These are phyloP conservation scores for Phyllosticta citriasiana DNA, from an alignment of 2,329 filamentous ascomycete species.

Conservation along the genomic window DNA sequence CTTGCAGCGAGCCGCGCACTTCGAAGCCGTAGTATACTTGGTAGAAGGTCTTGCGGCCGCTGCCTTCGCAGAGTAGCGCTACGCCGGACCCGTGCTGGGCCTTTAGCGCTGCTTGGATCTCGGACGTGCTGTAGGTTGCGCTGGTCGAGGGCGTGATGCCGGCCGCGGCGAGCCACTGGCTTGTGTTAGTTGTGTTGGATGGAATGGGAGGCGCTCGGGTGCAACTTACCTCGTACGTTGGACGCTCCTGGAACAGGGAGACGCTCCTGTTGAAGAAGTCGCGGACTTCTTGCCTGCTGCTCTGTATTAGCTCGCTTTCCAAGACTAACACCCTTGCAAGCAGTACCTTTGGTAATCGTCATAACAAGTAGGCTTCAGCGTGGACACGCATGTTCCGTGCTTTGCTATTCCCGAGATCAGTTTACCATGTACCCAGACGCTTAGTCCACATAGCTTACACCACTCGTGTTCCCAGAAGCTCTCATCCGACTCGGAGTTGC, in stretches of 20 bases:
- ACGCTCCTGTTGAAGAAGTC: slow-evolving; percentile 61
- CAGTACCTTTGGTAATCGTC: slow-evolving; percentile 36
- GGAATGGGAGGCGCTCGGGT: not conserved
- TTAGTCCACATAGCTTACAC: slow-evolving; percentile 22
- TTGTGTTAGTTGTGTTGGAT: slow-evolving; percentile 2
- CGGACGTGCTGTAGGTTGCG: slow-evolving; percentile 48
- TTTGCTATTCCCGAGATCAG: slow-evolving; percentile 29
- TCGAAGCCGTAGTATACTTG: slow-evolving; percentile 57
- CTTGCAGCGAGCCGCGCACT: slow-evolving; percentile 47
- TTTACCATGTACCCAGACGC: not conserved
- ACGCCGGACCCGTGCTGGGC: slow-evolving; percentile 44
- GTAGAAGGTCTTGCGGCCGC: slow-evolving; percentile 32
- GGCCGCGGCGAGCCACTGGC: slow-evolving; percentile 46
- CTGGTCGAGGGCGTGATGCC: slow-evolving; percentile 47
- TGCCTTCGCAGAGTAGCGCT: slow-evolving; percentile 46
- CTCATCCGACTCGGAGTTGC: slow-evolving; percentile 52
- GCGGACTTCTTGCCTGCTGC: slow-evolving; percentile 49
- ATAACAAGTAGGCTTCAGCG: slow-evolving; percentile 56
- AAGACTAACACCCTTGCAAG: not conserved
- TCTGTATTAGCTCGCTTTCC: not conserved
- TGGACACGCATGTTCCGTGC: slow-evolving; percentile 65
- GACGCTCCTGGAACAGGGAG: slow-evolving; percentile 54
- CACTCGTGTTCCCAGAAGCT: slow-evolving; percentile 63
- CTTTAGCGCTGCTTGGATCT: slow-evolving; percentile 50
- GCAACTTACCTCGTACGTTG: slow-evolving; percentile 47